These are phyloP conservation scores for Botrytis fabae DNA, from an alignment of 2,329 filamentous ascomycete genomes.

Conservation along the genomic window DNA sequence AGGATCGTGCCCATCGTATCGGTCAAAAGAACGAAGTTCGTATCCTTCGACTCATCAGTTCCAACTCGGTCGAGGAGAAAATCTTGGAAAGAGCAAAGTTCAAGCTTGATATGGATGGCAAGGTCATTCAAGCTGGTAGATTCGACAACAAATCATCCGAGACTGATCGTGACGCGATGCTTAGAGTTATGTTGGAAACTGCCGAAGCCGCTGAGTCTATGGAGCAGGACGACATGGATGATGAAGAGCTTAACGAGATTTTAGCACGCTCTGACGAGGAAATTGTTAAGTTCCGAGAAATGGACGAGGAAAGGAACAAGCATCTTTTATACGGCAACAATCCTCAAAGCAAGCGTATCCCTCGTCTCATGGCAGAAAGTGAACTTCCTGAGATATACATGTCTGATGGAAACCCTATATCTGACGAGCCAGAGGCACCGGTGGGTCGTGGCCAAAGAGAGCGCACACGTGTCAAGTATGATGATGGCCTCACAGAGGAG, in stretches of 20 bases:
- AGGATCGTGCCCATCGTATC: conserved; percentile 99
- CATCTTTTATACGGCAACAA: conserved; percentile 70
- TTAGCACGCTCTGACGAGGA: conserved; percentile 87
- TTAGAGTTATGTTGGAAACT: conserved; percentile 88
- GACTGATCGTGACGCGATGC: conserved; percentile 94
- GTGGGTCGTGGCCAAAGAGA: conserved; percentile 90
- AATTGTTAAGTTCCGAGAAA: conserved; percentile 71
- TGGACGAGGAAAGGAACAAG: conserved; percentile 73
- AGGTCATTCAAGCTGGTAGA: conserved; percentile 98
- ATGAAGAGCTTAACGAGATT: conserved; percentile 93
- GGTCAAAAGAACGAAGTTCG: conserved; percentile 99
- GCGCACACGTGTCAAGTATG: conserved; percentile 90
- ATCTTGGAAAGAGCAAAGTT: conserved; percentile 95
- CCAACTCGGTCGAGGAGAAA: conserved; percentile 97
- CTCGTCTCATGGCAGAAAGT: conserved; percentile 81
- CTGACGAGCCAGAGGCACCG: conserved; percentile 76
- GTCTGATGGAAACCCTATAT: conserved; percentile 76
- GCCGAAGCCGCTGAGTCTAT: conserved; percentile 66
- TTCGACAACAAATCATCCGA: conserved; percentile 99
- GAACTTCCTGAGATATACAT: conserved; percentile 95
- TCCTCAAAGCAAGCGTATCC: conserved; percentile 60
- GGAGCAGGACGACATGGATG: conserved; percentile 96
- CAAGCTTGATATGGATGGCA: conserved; percentile 99
- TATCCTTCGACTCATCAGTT: conserved; percentile 92
- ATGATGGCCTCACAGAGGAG: conserved; percentile 96